Conservation (phyloP, 345 rosid species). For the Schrenkiella parvula region DNA sequence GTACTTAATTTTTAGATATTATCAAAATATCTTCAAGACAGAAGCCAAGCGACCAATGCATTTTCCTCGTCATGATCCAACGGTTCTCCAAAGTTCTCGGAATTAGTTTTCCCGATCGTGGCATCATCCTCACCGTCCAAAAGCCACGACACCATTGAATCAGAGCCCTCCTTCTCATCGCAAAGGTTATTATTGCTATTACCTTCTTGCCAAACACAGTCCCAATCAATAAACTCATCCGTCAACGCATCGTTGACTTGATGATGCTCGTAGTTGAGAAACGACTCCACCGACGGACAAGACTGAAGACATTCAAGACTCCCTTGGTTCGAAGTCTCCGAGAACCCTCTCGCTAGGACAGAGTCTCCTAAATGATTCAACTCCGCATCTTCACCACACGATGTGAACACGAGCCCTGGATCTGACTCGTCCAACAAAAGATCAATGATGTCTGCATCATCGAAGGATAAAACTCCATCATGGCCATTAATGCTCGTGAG, state of each 20-base stretch:
- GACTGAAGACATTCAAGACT: constrained; percentile 6
- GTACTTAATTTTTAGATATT: not conserved
- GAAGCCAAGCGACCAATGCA: constrained; percentile 47
- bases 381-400: constrained; percentile 11
- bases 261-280: constrained; percentile 5
- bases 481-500: constrained; percentile 20
- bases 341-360: not conserved
- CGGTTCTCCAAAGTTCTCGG: constrained; percentile 5
- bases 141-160: constrained; percentile 28
- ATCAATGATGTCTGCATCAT: constrained; percentile 30
- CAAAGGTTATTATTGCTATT: constrained; percentile 5
- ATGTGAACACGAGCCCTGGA: constrained; percentile 15
- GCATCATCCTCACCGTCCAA: constrained; percentile 33
- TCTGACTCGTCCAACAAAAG: constrained; percentile 24
- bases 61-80: constrained; percentile 28
- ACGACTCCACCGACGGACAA: constrained; percentile 13
- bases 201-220: constrained; percentile 32
- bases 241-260: constrained; percentile 11
- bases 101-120: constrained; percentile 10
- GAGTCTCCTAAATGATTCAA: not conserved
- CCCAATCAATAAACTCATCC: constrained; percentile 36
- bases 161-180: constrained; percentile 18
- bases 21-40: constrained; percentile 32
- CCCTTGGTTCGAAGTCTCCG: constrained; percentile 3
- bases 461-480: constrained; percentile 19